Evolutionary conservation across 148 eudicot genomes (phyloP).

Genomic region (Simmondsia chinensis): DNA sequence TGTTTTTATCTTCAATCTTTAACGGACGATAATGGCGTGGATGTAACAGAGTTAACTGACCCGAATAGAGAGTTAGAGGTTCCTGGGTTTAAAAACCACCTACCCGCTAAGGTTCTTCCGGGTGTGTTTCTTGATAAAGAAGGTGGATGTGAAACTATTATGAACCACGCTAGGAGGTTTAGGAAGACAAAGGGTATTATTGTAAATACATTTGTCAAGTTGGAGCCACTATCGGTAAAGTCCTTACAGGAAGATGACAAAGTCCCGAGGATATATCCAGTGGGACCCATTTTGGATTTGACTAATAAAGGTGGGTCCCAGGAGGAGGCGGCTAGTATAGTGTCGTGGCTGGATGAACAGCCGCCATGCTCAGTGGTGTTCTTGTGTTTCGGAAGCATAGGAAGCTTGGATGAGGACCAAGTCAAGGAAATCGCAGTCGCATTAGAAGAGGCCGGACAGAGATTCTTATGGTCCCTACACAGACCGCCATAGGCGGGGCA

Average conservation of each 20-base stretch:
- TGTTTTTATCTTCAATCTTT: too few relatives aligned
- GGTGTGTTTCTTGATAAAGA: too few relatives aligned
- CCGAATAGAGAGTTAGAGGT: background rate
- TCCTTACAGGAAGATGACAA: too few relatives aligned
- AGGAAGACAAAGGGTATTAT: too few relatives aligned
- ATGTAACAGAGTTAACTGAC: background rate
- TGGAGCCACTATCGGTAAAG: background rate
- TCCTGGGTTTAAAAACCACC: too few relatives aligned
- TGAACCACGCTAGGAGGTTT: too few relatives aligned
- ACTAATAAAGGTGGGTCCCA: background rate
- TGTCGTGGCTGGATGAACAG: constrained; percentile 2
- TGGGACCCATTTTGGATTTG: too few relatives aligned
- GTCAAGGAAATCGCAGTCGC: too few relatives aligned
- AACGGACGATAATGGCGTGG: too few relatives aligned
- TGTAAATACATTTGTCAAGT: constrained; percentile 5
- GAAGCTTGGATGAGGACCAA: constrained; percentile 7
- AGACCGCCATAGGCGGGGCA: background rate
- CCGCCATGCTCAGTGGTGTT: constrained; percentile 6
- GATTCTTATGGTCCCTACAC: constrained; percentile 14
- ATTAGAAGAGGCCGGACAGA: constrained; percentile 4
- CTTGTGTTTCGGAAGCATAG: constrained; percentile 9
- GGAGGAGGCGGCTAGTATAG: background rate
- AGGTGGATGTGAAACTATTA: too few relatives aligned
- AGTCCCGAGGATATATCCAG: too few relatives aligned
- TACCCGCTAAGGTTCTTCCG: too few relatives aligned